These are phyloP conservation scores for Aspergillus calidoustus DNA, from an alignment of 2,329 filamentous ascomycete genomes.

Conservation along the genomic window DNA sequence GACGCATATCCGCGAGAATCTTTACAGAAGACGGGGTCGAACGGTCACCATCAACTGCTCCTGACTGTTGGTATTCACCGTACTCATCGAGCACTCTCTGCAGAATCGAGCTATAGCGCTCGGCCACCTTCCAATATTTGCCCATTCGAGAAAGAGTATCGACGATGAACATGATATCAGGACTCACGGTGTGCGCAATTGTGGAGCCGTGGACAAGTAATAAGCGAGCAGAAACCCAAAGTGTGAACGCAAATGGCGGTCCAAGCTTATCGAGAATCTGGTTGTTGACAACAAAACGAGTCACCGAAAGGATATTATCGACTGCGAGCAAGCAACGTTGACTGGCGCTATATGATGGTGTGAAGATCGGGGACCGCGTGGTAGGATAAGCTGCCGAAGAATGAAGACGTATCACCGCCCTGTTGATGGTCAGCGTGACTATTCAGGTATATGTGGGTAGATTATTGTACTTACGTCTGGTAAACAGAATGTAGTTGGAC, in stretches of 20 bases:
- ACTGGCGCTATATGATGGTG: constrained; percentile 81
- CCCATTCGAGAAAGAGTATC: constrained; percentile 82
- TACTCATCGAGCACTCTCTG: constrained; percentile 86
- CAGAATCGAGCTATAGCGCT: constrained; percentile 78
- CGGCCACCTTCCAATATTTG: constrained; percentile 81
- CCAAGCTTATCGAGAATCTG: constrained; percentile 79
- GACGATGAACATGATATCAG: constrained; percentile 80
- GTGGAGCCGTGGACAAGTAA: constrained; percentile 89
- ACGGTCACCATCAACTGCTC: constrained; percentile 66
- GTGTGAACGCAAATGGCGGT: constrained; percentile 86
- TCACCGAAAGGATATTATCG: constrained; percentile 77
- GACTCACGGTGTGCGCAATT: constrained; percentile 79
- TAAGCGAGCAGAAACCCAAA: constrained; percentile 89
- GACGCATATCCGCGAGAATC: constrained; percentile 88
- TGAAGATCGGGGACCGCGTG: constrained; percentile 85
- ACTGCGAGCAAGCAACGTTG: constrained; percentile 84
- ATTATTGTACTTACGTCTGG: constrained; percentile 65
- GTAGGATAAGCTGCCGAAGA: constrained; percentile 93
- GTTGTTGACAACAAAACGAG: constrained; percentile 76
- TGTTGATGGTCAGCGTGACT: constrained; percentile 37
- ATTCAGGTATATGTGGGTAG: not conserved
- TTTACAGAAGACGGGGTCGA: constrained; percentile 81
- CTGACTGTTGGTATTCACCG: constrained; percentile 70
- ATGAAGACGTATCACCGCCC: constrained; percentile 83
- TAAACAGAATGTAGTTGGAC: constrained; percentile 91